Base-by-base conservation (phyloP, 2,329 filamentous ascomycete species). In the Arthrobotrys megalospora region DNA sequence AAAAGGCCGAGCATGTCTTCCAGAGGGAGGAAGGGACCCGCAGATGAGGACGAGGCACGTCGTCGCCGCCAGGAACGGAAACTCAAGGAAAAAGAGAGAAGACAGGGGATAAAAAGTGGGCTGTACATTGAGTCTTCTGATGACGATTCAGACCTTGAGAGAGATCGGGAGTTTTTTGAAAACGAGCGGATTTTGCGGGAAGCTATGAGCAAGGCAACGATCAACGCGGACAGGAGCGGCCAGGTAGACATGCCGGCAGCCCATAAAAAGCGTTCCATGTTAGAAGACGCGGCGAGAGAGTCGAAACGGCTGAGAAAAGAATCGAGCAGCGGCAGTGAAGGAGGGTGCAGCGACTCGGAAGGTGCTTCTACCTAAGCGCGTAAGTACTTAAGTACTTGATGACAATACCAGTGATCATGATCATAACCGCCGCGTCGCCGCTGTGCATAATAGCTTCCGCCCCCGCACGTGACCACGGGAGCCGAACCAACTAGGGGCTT, bases 121-220 rank as follows among this genome's bases (percentile, higher is more conserved):
- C 85, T 95, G 45, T 95, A 90, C 82, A 92, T 99, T 63, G 89
- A 91, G 73, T 90, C 91, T 43, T 93, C 92, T 80, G 96, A 98
- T 83, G 96, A 98, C 66, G 94, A 97, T 81, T 91, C 89, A n/a
- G 80, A 82, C 58, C 52, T 50, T 6, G 81, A 82, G 55, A 76
- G 72, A 28, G 80, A 81, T 43, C 68, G 48, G 5, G 50, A 53
- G 14, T 81, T 82, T 58, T 76, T 80, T 58, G 68, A 80, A 41
- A 79, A 70, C n/a, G 81, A 82, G 62, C 60, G 69, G 19, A 76
- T 67, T 16, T 19, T 52, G 19, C 38, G 69, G 47, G 66, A 73
- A 28, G 36, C 65, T 12, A 70, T 65, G 65, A 50, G 58, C 14
- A 65, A 34, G 21, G 58, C 58, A 14, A 69, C 72, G 3, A 62